Percentiles rank a stretch among this genome's conserved stretches.
Evolutionary conservation across 2,329 filamentous ascomycete genomes (phyloP).

Genomic region (Drechslerella dactyloides): DNA sequence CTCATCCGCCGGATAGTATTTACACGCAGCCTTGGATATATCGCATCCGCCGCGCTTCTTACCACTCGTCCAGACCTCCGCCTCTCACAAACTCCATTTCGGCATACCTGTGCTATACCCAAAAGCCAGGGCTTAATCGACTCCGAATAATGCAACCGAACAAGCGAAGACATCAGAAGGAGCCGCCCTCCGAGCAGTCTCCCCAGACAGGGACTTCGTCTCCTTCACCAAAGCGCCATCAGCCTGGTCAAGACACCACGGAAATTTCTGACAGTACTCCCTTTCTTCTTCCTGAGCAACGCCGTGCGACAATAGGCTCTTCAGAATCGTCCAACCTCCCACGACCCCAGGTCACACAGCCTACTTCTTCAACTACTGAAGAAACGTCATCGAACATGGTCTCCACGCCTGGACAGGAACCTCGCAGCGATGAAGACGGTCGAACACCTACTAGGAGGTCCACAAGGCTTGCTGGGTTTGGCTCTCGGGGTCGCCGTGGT

Average conservation of each 20-base stretch:
- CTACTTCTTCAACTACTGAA: not conserved
- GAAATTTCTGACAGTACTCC: not conserved
- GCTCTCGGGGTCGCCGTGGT: not conserved
- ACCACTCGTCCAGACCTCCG: not conserved
- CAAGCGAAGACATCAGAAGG: slow-evolving; percentile 40
- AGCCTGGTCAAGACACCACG: not conserved
- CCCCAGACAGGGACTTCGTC: slow-evolving; percentile 8
- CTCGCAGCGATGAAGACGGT: not conserved
- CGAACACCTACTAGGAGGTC: not conserved
- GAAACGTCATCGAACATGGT: slow-evolving; percentile 23
- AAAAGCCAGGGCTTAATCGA: not conserved
- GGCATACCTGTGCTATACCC: not conserved
- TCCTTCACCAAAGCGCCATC: slow-evolving; percentile 34
- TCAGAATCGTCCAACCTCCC: not conserved
- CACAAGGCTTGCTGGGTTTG: not conserved
- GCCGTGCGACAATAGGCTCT: slow-evolving; percentile 1
- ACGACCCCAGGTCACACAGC: slow-evolving; percentile 1
- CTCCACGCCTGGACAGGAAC: not conserved
- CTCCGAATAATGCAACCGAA: slow-evolving; percentile 26
- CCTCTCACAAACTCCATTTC: not conserved
- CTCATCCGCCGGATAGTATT: too few relatives aligned
- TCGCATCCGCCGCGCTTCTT: too few relatives aligned
- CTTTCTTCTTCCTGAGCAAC: not conserved
- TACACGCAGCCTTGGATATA: too few relatives aligned
- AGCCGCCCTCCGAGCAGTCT: slow-evolving; percentile 15